Conservation (phyloP, 176 grass and related monocot genomes). For the Pontederia crassipes region DNA sequence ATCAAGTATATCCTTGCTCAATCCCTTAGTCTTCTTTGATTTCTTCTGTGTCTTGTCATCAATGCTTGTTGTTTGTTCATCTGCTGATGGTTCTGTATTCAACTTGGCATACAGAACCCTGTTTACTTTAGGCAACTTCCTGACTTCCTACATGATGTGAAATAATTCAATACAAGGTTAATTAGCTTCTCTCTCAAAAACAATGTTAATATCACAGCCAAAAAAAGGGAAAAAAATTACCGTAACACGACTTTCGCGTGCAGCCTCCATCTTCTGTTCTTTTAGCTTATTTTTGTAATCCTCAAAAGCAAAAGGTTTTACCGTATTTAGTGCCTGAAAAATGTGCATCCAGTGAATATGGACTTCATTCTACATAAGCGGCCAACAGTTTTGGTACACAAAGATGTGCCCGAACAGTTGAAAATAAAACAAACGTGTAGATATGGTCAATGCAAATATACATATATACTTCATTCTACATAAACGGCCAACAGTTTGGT, state of each 20-base stretch:
- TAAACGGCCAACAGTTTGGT: too few species aligned
- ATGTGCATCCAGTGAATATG: too few species aligned
- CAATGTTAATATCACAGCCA: neutral
- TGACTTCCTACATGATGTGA: slow-evolving; percentile 28
- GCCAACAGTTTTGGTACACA: too few species aligned
- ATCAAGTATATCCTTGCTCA: slow-evolving; percentile 24
- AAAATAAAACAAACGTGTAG: too few species aligned
- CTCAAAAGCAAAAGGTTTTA: slow-evolving; percentile 45
- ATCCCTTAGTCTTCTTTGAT: slow-evolving; percentile 34
- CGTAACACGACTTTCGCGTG: slow-evolving; percentile 59
- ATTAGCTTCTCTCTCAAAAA: neutral
- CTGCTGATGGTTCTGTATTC: slow-evolving; percentile 34
- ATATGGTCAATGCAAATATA: too few species aligned
- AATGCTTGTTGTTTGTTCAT: slow-evolving; percentile 36
- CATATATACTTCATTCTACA: too few species aligned
- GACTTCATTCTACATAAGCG: too few species aligned
- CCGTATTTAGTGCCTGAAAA: slow-evolving; percentile 44
- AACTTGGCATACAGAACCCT: slow-evolving; percentile 40
- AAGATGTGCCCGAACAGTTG: too few species aligned
- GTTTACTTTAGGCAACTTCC: slow-evolving; percentile 81
- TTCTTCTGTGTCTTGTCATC: slow-evolving; percentile 57
- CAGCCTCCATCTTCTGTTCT: slow-evolving; percentile 50
- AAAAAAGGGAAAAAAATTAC: slow-evolving; percentile 29
- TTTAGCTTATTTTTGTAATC: slow-evolving; percentile 37
- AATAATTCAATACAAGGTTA: neutral